These are phyloP conservation scores for Pythium oligandrum DNA, from an alignment of 352 stramenopile species.

Conservation along the genomic window DNA sequence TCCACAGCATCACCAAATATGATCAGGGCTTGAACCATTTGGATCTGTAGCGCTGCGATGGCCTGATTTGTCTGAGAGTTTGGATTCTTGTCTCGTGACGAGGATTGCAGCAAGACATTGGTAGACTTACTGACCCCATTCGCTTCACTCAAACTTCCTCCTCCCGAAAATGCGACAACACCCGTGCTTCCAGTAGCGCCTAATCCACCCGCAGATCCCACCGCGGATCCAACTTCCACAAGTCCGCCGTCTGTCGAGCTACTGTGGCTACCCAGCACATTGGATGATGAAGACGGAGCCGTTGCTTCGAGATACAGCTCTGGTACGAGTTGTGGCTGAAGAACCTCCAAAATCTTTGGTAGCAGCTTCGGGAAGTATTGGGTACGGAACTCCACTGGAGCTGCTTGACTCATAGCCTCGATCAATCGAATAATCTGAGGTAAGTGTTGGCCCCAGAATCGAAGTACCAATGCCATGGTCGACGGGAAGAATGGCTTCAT, in stretches of 20 bases:
- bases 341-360: conserved; percentile 82
- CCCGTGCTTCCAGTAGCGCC: not conserved
- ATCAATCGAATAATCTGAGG: conserved; percentile 95
- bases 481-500: conserved; percentile 95
- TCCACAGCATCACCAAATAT: conserved; percentile 90
- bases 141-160: not conserved
- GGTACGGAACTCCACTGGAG: conserved; percentile 70
- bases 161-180: not conserved
- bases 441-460: conserved; percentile 96
- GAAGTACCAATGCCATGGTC: conserved; percentile 95
- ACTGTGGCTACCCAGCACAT: not conserved
- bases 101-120: not conserved
- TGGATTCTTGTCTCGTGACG: conserved; percentile 13
- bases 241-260: not conserved
- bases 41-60: conserved; percentile 56
- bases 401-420: conserved; percentile 82
- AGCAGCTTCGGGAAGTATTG: conserved; percentile 88
- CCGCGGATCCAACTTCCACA: not conserved
- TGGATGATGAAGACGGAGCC: conserved; percentile 10
- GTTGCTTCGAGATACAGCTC: conserved; percentile 40
- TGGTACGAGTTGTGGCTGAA: conserved; percentile 63
- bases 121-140: not conserved
- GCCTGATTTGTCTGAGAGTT: conserved; percentile 16
- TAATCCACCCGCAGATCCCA: not conserved
- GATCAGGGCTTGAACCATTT: conserved; percentile 86